Base-by-base conservation (phyloP, 2,329 filamentous ascomycete species). In the Graphilbum sp. region DNA sequence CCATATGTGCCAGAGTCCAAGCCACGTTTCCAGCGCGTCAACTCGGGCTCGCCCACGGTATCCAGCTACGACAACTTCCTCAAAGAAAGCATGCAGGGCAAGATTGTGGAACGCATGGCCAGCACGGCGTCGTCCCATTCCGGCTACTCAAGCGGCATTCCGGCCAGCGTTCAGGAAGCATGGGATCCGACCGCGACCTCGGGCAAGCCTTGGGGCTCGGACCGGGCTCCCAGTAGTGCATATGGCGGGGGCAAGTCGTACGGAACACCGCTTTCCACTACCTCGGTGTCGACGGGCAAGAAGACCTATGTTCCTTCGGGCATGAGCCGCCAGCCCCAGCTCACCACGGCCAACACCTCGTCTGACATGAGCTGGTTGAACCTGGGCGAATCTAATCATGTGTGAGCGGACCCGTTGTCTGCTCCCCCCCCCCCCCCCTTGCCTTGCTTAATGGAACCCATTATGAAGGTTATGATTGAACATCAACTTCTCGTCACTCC, bases 361-460 rank as follows among this genome's bases (percentile, higher is more conserved):
- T 67, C 66, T 36, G 81, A 86, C 54, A 82, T 86, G 77, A 83
- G 78, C 57, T 87, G 81, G 81, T 58, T 87, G 45, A 85, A 86
- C 50, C 63, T 86, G 16, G 75, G 74, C 34, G 68, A 69, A 11
- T 30, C 37, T 2, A 34, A 36, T 15, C 43, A 44, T 11, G 34
- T 42, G 15, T 47, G 27, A 43, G 19, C 6, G 23, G 19, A 15
- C 3, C 5, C 24, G n/a, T 18, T 7, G 11, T 24, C 6, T 24
- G 21, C n/a, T n/a, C n/a, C n/a, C n/a, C n/a, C n/a, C n/a, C n/a
- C n/a, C n/a, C n/a, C n/a, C n/a, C n/a, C n/a, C n/a, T n/a, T n/a
- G n/a, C n/a, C n/a, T n/a, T n/a, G n/a, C n/a, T n/a, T n/a, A 24
- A 24, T 11, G 6, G 5, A n/a, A 18, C 19, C 5, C 20, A 24